Evolutionary conservation across 495 filamentous ascomycete genomes (phyloP).

Genomic region (Penicillium tannophilum): DNA sequence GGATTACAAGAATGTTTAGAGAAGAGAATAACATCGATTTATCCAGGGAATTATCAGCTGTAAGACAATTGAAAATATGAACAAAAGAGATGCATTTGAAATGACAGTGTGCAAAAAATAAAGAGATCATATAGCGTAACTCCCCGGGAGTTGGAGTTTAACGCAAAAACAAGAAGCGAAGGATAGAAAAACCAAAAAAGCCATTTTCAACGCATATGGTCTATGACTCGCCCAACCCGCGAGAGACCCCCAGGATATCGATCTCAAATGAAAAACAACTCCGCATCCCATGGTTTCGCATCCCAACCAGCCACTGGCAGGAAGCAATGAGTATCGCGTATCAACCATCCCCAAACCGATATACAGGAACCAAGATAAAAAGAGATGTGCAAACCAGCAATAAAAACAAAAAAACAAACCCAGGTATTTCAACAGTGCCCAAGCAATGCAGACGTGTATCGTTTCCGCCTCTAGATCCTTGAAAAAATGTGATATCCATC

Average conservation of each 20-base stretch:
- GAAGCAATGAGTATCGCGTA: slow-evolving; percentile 38
- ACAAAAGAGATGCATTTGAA: slow-evolving; percentile 32
- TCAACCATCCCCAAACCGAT: slow-evolving; percentile 45
- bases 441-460: slow-evolving; percentile 57
- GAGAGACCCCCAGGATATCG: slow-evolving; percentile 44
- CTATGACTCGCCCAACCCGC: slow-evolving; percentile 36
- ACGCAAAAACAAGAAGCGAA: slow-evolving; percentile 22
- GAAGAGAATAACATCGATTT: slow-evolving; percentile 16
- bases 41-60: slow-evolving; percentile 13
- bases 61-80: slow-evolving; percentile 20
- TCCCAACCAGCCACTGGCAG: slow-evolving; percentile 37
- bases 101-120: slow-evolving; percentile 28
- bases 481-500: slow-evolving; percentile 45
- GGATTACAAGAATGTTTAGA: slow-evolving; percentile 1
- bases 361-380: slow-evolving; percentile 44
- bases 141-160: slow-evolving; percentile 31
- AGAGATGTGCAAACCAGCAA: slow-evolving; percentile 17
- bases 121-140: slow-evolving; percentile 35
- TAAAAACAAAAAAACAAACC: slow-evolving; percentile 29
- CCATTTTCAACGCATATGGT: slow-evolving; percentile 40
- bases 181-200: slow-evolving; percentile 22
- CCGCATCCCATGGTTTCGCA: slow-evolving; percentile 50
- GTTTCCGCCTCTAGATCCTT: slow-evolving; percentile 56
- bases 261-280: slow-evolving; percentile 42
- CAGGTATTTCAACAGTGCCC: slow-evolving; percentile 48